Base-by-base conservation (phyloP, 2,329 filamentous ascomycete genomes). In the Aspergillus melleus region DNA sequence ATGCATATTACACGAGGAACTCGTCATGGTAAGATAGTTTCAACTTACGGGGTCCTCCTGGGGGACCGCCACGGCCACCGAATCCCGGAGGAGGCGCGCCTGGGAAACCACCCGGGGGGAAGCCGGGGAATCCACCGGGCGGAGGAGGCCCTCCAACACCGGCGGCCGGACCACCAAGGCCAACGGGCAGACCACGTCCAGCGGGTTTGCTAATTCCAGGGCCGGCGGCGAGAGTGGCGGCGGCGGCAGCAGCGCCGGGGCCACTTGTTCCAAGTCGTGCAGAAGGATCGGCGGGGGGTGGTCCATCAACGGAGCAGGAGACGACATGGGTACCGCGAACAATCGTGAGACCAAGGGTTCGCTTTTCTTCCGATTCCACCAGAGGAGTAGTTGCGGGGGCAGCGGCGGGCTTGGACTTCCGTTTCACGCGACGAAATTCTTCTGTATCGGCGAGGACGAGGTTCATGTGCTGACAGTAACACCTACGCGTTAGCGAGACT, bases 401-500 rank as follows among this genome's bases (percentile, higher is more conserved):
- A 66, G 87, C 83, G 54, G 76, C 71, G 51, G 77, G 74, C 81
- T 95, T 96, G 69, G 86, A 86, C 82, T 90, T 94, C 78, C 90
- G 87, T 83, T 95, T 96, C 64, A 94, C 89, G 74, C 90, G 90
- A 76, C 93, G 90, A 79, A 96, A 97, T 78, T 98, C 94, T 85
- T 99, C 95, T 68, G 95, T 98, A 74, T 99, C 95, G 79, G 94
- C 95, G 64, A 99, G 90, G 63, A 99, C 95, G 66, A 99, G 87
- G 78, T 99, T 99, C 95, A 99, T 99, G 80, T 99, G 95, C 92
- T 96, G 53, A 8, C 30, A 49, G 8, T 16, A 20, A n/a, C 19
- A 5, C 16, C 10, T 49, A 39, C 52, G 8, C 22, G 24, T 60
- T 22, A 62, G 54, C 61, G 55, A 30, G 6, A 4, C 20, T 4